Percentiles rank a stretch among this genome's conserved stretches.
These are phyloP conservation scores for Posidonia australis DNA, from an alignment of 106 monocot species.

Conservation along the genomic window DNA sequence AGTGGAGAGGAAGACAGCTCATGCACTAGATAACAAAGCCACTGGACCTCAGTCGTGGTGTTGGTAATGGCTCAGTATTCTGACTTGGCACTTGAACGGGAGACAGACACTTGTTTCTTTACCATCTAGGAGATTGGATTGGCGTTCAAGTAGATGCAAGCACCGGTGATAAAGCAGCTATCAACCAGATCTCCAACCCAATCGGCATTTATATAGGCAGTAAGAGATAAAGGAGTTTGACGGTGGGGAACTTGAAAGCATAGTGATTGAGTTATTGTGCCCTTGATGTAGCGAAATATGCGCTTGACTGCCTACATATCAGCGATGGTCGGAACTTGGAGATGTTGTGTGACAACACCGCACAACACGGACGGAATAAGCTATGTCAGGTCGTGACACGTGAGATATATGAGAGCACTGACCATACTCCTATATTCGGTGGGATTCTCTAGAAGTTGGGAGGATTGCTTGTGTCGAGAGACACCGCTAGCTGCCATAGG, in stretches of 20 bases:
- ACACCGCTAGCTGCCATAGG: no score
- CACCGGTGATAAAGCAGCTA: no score
- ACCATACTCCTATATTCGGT: not conserved
- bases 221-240: not conserved
- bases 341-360: not conserved
- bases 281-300: constrained; percentile 18
- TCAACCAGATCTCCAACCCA: constrained; percentile 6
- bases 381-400: not conserved
- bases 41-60: no score
- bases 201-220: not conserved
- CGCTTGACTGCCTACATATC: constrained; percentile 16
- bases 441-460: not conserved
- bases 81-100: no score
- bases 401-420: not conserved
- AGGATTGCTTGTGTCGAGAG: no score
- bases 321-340: not conserved
- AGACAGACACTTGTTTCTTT: no score
- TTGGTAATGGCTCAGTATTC: no score
- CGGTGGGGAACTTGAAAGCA: not conserved
- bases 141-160: no score
- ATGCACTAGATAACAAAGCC: no score
- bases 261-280: not conserved
- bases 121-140: no score
- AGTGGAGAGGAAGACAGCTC: no score
- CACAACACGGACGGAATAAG: not conserved